Evolutionary conservation across 371 early-diverging fungal species (phyloP).

Genomic region (Lichtheimia corymbifera): DNA sequence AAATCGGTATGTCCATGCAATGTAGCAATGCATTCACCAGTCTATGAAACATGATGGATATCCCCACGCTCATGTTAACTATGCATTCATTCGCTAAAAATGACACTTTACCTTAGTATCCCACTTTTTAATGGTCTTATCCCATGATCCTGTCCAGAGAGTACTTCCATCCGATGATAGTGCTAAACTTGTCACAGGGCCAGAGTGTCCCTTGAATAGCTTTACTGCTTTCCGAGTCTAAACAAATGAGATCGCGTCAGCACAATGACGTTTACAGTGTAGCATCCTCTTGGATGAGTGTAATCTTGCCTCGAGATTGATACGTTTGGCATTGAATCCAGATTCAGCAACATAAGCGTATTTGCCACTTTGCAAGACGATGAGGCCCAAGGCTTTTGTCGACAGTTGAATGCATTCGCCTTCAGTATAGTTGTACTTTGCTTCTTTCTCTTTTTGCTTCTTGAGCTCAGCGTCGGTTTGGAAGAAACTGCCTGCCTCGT

Average conservation of each 20-base stretch:
- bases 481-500: conserved; percentile 72
- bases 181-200: conserved; percentile 78
- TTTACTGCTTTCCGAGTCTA: conserved; percentile 67
- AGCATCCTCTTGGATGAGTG: background rate
- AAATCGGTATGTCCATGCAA: conserved; percentile 72
- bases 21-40: conserved; percentile 56
- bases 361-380: conserved; percentile 24
- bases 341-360: conserved; percentile 64
- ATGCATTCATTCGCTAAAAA: background rate
- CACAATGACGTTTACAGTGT: background rate
- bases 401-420: conserved; percentile 64
- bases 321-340: conserved; percentile 56
- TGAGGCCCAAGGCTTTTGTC: conserved; percentile 66
- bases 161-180: conserved; percentile 41
- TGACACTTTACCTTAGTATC: conserved; percentile 45
- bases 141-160: conserved; percentile 84
- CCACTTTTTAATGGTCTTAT: conserved; percentile 77
- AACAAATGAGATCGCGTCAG: background rate
- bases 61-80: background rate
- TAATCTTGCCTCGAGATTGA: conserved; percentile 51
- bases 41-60: conserved; percentile 24
- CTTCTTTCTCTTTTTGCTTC: conserved; percentile 53
- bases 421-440: conserved; percentile 63
- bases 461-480: conserved; percentile 76
- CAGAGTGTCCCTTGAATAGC: conserved; percentile 75